Base-by-base conservation (phyloP, 2,329 filamentous ascomycete genomes). In the Aureobasidium sp. region DNA sequence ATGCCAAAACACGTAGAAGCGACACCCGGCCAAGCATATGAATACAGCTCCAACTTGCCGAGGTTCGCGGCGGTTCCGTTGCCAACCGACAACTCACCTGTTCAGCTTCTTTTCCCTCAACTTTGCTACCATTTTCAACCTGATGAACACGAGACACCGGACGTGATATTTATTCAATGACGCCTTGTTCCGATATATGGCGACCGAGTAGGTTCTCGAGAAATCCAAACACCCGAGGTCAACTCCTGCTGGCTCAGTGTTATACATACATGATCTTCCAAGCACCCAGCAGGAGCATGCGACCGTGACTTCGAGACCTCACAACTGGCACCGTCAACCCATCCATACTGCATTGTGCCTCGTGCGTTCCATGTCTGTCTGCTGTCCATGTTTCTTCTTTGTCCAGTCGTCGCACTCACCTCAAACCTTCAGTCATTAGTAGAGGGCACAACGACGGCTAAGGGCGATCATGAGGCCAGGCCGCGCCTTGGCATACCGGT, bases 401-500 rank as follows among this genome's bases (percentile, higher is more conserved):
- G 47, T 37, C 35, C 9, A 11, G 10, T 19, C 3, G 23, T 35
- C 10, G 37, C 27, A 33, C 51, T 19, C 11, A 21, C 7, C 50
- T 42, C 15, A 53, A 40, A 40, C 50, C 17, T 27, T 29, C 33
- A 10, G 27, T 33, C 51, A 55, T 55, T 25, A 10, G 21, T 21
- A 57, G 9, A 45, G 29, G 25, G 49, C 35, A 38, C 35, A 21
- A 57, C 40, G 23, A 57, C 29, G 53, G 53, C 38, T 57, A 57
- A 37, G 31, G 53, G 19, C 53, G 53, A 57, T 57, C 53, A 57
- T 46, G 35, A 40, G 53, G 38, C n/a, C 40, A 42, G 53, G 37
- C 51, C 51, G 51, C 51, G 51, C 51, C 51, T 55, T 55, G 51
- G 51, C 51, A 33, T 21, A 55, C 25, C 53, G 29, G 38, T 31